Percentiles rank a stretch among this genome's conserved stretches.
Evolutionary conservation across 1,284 basidiomycete genomes (phyloP).

Genomic region (Xanthoconium separans): DNA sequence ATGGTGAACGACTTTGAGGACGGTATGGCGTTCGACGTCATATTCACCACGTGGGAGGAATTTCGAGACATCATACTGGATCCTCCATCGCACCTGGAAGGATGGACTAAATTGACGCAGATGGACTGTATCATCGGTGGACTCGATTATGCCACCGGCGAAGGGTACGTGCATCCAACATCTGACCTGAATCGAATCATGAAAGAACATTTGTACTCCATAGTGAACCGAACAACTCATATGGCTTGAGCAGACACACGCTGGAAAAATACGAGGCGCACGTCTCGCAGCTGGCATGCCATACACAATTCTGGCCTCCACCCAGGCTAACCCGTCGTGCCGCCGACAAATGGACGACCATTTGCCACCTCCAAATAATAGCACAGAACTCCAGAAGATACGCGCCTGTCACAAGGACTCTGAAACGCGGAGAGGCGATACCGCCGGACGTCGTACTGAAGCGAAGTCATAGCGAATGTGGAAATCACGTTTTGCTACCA

Average conservation of each 20-base stretch:
- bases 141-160: neutral
- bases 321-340: neutral
- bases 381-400: neutral
- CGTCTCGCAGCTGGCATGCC: neutral
- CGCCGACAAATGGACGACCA: neutral
- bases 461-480: too few species aligned
- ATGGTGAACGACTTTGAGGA: neutral
- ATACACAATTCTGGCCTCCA: neutral
- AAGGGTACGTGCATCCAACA: neutral
- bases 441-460: neutral
- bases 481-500: neutral
- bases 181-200: too few species aligned
- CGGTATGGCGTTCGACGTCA: neutral
- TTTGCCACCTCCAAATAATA: neutral
- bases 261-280: neutral
- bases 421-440: neutral
- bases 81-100: neutral
- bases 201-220: too few species aligned
- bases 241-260: neutral
- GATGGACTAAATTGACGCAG: neutral
- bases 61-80: neutral
- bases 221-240: too few species aligned
- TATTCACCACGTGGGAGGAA: neutral
- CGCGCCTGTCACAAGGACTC: neutral
- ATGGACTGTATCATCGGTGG: neutral